phyloP scores from a whole-genome alignment of 495 filamentous ascomycete genomes.

The Ascodesmis nigricans region DNA sequence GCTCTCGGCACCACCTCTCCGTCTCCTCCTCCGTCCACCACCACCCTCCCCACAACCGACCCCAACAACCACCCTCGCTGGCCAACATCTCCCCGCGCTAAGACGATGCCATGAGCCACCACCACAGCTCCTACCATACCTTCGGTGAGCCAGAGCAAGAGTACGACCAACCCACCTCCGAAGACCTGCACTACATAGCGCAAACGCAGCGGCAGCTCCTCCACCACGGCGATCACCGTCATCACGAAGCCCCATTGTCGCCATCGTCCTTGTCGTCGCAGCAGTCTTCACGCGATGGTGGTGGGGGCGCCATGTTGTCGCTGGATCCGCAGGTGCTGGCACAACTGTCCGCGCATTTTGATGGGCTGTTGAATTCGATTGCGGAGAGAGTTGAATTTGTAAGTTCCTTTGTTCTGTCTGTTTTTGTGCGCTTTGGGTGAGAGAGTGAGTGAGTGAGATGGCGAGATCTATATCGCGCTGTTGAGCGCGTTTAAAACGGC shows the following conservation, averaged over 20 bases:
- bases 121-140: too few species aligned
- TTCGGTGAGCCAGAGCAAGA: too few species aligned
- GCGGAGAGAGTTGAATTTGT: constrained; percentile 18
- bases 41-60: too few species aligned
- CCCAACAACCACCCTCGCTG: too few species aligned
- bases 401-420: background rate
- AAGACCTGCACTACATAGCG: constrained; percentile 20
- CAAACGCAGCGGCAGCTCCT: constrained; percentile 14
- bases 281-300: constrained; percentile 6
- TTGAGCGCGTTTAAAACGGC: background rate
- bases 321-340: constrained; percentile 19
- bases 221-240: background rate
- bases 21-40: too few species aligned
- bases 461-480: background rate
- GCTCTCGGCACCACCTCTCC: too few species aligned
- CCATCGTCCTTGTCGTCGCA: constrained; percentile 1
- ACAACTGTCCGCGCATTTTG: constrained; percentile 19
- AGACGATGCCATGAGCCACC: too few species aligned
- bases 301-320: constrained; percentile 10
- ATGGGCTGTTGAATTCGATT: constrained; percentile 17
- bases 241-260: background rate
- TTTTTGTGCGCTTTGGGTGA: too few species aligned
- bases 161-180: too few species aligned
- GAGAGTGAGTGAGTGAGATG: too few species aligned
- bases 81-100: too few species aligned